Percentiles rank a stretch among this genome's conserved stretches.
phyloP scores from a whole-genome alignment of 2,329 filamentous ascomycete species.

The Alternaria panax region DNA sequence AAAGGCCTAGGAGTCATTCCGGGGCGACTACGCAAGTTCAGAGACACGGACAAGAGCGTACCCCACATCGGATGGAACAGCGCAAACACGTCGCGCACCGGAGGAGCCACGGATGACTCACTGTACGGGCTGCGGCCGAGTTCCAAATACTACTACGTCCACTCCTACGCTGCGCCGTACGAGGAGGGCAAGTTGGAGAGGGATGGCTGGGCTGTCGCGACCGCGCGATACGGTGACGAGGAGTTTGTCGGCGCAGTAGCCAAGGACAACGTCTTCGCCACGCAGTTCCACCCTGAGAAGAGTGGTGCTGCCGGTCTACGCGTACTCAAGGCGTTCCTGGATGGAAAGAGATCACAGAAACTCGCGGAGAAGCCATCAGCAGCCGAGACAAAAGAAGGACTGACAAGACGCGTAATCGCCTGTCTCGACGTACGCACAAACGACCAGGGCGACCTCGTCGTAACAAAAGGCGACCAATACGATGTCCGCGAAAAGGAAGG shows the following conservation, averaged over 20 bases:
- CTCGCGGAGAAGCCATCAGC: constrained; percentile 54
- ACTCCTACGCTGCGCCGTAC: constrained; percentile 89
- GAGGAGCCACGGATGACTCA: constrained; percentile 56
- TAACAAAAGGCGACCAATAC: constrained; percentile 98
- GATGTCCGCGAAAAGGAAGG: constrained; percentile 89
- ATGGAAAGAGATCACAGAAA: constrained; percentile 68
- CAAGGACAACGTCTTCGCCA: constrained; percentile 83
- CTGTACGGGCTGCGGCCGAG: constrained; percentile 80
- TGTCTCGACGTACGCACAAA: constrained; percentile 96
- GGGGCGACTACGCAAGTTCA: constrained; percentile 75
- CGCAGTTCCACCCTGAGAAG: constrained; percentile 98
- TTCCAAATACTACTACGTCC: constrained; percentile 99
- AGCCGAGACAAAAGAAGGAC: constrained; percentile 63
- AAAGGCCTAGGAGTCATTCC: constrained; percentile 79
- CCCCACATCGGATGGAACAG: constrained; percentile 99
- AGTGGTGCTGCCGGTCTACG: constrained; percentile 87
- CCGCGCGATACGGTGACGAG: constrained; percentile 84
- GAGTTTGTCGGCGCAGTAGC: constrained; percentile 91
- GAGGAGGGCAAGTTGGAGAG: constrained; percentile 74
- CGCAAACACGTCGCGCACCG: constrained; percentile 67
- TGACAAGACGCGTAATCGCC: constrained; percentile 93
- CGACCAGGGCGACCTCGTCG: constrained; percentile 91
- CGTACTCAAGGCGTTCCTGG: constrained; percentile 83
- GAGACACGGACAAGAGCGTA: constrained; percentile 82
- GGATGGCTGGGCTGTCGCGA: constrained; percentile 91